Evolutionary conservation across 148 eudicot species (phyloP), one percentile per base, ranked within the genome.

Genomic region (Rhododendron mucronatum): DNA sequence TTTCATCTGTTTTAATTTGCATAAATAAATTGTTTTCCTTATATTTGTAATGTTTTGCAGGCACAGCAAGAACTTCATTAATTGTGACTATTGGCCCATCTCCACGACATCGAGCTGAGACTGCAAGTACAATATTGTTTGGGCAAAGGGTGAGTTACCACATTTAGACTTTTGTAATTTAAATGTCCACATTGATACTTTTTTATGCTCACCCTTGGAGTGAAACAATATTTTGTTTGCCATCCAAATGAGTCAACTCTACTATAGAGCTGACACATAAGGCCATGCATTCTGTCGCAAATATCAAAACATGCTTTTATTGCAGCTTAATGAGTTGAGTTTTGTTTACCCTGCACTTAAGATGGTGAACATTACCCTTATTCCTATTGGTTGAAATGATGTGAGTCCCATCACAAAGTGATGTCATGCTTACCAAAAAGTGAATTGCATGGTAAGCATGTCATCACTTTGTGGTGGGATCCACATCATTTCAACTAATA

Each of bases 31-130:
- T 30, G 15, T 71, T 5, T 33, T 71, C 41, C 76, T 39, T 71
- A 13, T 5, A 71, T 14, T 71, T 51, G 23, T 44, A 59, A 55
- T 50, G 83, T 44, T 84, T 71, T 82, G 83, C 92, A 96, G 98
- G 98, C 81, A 86, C 95, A 26, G 96, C 98, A 51, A 93, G 98
- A 89, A 96, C 98, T 85, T 96, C 98, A 39, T 89, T 96, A 37
- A 88, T 95, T 88, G 86, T 96, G 83, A 94, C 98, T 41, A 92
- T 95, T 90, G 98, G 98, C 33, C 98, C 98, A 81, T 96, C 98
- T 41, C 96, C 95, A 51, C 96, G 96, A 73, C 98, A 96, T 80
- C 92, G 98, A 86, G 98, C 90, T 77, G 98, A 96, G 91, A 96
- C 98, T 86, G 84, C 95, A 8, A 95, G 98, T 90, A 95, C 98